phyloP scores from a whole-genome alignment of 2,329 filamentous ascomycete genomes.

The Trichoderma cornu-damae region DNA sequence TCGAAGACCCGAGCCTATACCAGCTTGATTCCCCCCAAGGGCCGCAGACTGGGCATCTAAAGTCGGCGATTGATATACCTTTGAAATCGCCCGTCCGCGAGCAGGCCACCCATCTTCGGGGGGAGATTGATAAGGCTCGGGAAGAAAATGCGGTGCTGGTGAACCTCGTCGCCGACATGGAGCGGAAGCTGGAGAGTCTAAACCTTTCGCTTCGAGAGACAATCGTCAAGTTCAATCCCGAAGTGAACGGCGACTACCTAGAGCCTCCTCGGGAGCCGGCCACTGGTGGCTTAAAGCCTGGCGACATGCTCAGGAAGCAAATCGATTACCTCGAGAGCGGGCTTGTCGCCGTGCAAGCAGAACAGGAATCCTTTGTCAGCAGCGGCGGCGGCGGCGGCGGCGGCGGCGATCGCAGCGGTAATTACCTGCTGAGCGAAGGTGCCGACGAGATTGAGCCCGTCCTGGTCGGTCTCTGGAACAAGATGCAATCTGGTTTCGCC shows the following conservation, averaged over 20 bases:
- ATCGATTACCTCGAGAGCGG: constrained; percentile 67
- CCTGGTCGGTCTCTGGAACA: constrained; percentile 53
- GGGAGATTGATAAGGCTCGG: constrained; percentile 43
- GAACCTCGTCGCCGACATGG: constrained; percentile 16
- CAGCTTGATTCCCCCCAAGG: constrained; percentile 60
- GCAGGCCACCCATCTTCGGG: constrained; percentile 46
- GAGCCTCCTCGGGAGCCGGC: constrained; percentile 36
- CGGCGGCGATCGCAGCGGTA: constrained; percentile 24
- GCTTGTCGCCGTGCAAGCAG: constrained; percentile 55
- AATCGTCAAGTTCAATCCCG: constrained; percentile 59
- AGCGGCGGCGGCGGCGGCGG: constrained; percentile 14
- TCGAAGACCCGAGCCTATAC: constrained; percentile 75
- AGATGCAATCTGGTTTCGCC: constrained; percentile 47
- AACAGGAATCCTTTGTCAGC: constrained; percentile 42
- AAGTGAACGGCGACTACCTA: constrained; percentile 43
- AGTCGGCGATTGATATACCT: constrained; percentile 49
- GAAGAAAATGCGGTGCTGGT: constrained; percentile 41
- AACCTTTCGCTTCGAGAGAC: constrained; percentile 63
- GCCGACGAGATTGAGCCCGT: constrained; percentile 50
- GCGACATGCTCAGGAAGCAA: constrained; percentile 49
- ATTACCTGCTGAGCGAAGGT: constrained; percentile 28
- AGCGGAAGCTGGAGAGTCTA: constrained; percentile 57
- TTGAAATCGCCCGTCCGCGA: constrained; percentile 52
- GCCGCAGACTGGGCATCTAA: constrained; percentile 22
- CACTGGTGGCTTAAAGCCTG: constrained; percentile 35